Base-by-base conservation (phyloP, 768 basidiomycete genomes). In the Rhizopogon salebrosus region DNA sequence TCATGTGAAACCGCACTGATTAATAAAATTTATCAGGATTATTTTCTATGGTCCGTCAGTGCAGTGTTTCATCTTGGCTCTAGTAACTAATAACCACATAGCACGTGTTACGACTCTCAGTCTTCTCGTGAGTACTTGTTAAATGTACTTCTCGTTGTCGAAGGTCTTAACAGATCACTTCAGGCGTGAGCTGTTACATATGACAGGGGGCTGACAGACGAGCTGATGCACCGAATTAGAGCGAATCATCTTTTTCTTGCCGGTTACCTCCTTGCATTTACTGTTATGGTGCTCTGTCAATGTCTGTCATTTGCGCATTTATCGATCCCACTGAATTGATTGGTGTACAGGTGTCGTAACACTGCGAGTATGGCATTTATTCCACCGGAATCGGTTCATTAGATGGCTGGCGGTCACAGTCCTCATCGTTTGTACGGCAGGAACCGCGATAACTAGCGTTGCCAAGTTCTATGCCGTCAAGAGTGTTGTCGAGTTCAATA, bases 361-460 rank as follows among this genome's bases (percentile, higher is more conserved):
- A 7, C 38, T 53, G 14, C 63, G 63, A 11, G 55, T 60, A 14
- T 63, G 63, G 63, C 55, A 40, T 40, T n/a, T 63, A 7, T 64
- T 63, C 18, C 4, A 43, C 14, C 42, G 35, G 10, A 41, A 26
- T 10, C 40, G 5, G 1, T 3, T 51, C 14, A 24, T 63, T 40
- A 52, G 43, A 24, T 7, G 7, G 1, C 24, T 59, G 26, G 53
- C 51, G 4, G 22, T 39, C 24, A 1, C 9, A 3, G 35, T 49
- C 41, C 52, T 51, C 16, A 26, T 56, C 2, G 10, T 42, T 13
- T 26, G 31, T 18, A 8, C 40, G 5, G 0, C 41, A 22, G 46
- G 40, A 31, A 6, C 38, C 26, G 20, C 5, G 6, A 4, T 55
- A 6, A 14, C 22, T 20, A 16, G 4, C 26, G 13, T 13, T 46